phyloP scores from a whole-genome alignment of 2,329 filamentous ascomycete species.

The Boeremia exigua region DNA sequence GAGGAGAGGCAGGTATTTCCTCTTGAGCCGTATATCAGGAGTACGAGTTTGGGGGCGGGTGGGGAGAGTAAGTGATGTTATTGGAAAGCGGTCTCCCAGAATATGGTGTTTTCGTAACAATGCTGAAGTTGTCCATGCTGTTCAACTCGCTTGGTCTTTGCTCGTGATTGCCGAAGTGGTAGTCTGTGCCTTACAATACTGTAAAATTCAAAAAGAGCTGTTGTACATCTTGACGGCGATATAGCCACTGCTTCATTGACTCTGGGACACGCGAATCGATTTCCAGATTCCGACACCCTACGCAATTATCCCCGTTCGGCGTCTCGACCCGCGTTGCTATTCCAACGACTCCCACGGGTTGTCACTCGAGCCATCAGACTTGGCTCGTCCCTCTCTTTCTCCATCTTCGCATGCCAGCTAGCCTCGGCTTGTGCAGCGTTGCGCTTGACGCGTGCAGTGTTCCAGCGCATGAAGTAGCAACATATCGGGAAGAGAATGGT shows the following conservation, averaged over 20 bases:
- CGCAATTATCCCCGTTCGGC: too few relatives aligned
- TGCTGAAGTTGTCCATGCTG: too few relatives aligned
- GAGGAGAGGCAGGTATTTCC: slow-evolving; percentile 63
- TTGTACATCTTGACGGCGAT: too few relatives aligned
- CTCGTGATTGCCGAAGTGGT: background rate
- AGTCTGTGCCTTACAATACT: background rate
- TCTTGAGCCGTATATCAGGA: slow-evolving; percentile 51
- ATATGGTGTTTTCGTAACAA: too few relatives aligned
- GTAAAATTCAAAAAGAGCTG: too few relatives aligned
- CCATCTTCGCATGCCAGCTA: slow-evolving; percentile 38
- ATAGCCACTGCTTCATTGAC: too few relatives aligned
- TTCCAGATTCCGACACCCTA: too few relatives aligned
- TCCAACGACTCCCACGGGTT: slow-evolving; percentile 9
- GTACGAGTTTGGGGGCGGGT: slow-evolving; percentile 21
- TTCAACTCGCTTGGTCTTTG: too few relatives aligned
- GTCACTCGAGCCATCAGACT: slow-evolving; percentile 35
- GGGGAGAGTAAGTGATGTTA: slow-evolving; percentile 2
- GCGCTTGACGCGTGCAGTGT: slow-evolving; percentile 35
- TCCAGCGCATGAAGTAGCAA: slow-evolving; percentile 53
- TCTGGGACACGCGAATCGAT: too few relatives aligned
- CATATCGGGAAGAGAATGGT: slow-evolving; percentile 59
- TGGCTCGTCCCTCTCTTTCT: slow-evolving; percentile 34
- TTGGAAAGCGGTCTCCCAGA: too few relatives aligned
- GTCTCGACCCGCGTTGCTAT: too few relatives aligned
- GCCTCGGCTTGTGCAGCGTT: slow-evolving; percentile 30